Evolutionary conservation across 2,329 filamentous ascomycete genomes (phyloP).

Genomic region (Achaetomium macrosporum): DNA sequence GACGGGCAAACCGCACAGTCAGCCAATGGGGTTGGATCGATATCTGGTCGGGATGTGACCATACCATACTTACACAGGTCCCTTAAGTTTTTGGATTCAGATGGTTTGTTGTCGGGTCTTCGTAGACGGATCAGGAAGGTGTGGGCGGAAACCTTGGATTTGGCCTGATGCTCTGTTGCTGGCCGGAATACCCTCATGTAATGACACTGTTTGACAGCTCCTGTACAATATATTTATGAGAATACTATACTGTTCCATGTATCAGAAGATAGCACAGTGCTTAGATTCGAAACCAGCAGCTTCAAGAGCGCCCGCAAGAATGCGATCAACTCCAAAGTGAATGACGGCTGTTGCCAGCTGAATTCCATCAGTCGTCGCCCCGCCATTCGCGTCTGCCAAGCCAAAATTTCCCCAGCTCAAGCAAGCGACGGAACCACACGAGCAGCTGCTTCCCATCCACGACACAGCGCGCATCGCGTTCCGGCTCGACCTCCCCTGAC

Average conservation of each 20-base stretch:
- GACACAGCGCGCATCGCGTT: slow-evolving; percentile 2
- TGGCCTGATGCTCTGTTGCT: neutral
- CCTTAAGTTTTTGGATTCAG: neutral
- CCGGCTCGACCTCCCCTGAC: neutral
- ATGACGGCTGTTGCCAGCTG: neutral
- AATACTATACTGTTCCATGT: no score
- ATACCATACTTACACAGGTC: no score
- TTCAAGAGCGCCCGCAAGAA: neutral
- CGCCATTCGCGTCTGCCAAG: slow-evolving; percentile 13
- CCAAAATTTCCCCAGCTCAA: slow-evolving; percentile 14
- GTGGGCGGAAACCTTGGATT: neutral
- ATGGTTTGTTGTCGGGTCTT: no score
- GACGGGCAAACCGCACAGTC: no score
- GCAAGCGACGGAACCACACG: neutral
- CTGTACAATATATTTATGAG: no score
- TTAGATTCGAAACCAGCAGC: neutral
- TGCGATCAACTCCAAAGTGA: no score
- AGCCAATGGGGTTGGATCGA: no score
- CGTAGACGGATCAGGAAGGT: neutral
- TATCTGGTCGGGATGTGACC: no score
- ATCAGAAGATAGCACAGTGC: no score
- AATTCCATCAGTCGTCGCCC: neutral
- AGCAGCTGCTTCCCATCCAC: no score
- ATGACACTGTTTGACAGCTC: neutral
- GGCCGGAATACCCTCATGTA: neutral